Evolutionary conservation across 441 rosid species (phyloP).

Genomic region (Capsella rubella): DNA sequence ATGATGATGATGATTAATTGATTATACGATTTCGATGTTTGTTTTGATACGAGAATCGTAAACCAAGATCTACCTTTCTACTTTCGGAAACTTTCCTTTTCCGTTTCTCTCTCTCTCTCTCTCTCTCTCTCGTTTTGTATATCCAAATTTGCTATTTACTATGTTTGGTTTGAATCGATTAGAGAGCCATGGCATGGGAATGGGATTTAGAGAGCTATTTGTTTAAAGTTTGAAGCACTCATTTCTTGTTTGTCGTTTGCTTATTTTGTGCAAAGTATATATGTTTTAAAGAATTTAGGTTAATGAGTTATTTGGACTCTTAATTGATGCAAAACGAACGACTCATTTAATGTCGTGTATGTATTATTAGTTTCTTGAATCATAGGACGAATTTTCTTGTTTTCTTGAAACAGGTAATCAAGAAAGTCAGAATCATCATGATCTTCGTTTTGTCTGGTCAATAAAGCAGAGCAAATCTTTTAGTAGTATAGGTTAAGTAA

Average conservation of each 20-base stretch:
- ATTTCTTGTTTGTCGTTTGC: background rate
- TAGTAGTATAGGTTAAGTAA: no score
- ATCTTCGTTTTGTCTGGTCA: background rate
- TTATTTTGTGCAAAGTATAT: no score
- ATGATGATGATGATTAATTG: background rate
- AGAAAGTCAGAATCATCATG: background rate
- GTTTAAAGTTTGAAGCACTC: background rate
- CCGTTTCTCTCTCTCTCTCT: background rate
- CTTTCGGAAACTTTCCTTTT: background rate
- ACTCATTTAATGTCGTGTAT: background rate
- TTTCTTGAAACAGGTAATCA: background rate
- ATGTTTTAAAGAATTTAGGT: no score
- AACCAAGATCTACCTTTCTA: constrained; percentile 21
- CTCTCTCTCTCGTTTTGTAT: background rate
- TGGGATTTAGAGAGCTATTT: no score
- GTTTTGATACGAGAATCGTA: background rate
- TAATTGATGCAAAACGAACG: no score
- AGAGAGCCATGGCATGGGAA: constrained; percentile 4
- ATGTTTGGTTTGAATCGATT: constrained; percentile 27
- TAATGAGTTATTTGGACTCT: no score
- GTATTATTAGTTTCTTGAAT: background rate
- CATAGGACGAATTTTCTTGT: background rate
- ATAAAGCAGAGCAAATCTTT: background rate
- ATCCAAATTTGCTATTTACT: background rate
- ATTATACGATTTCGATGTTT: background rate